A percentile compares a stretch with the other conserved stretches of the same genome.
phyloP scores from a whole-genome alignment of 2,329 filamentous ascomycete genomes.

The Leptographium procerum region DNA sequence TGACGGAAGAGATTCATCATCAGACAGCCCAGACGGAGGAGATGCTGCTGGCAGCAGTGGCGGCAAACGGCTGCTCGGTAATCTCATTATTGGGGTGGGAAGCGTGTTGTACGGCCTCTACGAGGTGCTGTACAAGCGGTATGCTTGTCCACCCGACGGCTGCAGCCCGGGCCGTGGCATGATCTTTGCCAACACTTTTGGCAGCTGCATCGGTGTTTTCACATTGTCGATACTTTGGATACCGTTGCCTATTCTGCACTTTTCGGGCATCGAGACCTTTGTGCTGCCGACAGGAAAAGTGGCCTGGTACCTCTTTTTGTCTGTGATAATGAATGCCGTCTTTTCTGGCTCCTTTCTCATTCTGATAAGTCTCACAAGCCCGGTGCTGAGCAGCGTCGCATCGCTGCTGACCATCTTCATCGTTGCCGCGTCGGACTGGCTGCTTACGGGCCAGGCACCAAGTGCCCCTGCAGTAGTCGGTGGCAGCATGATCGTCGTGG shows the following conservation, averaged over 20 bases:
- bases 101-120: conserved; percentile 93
- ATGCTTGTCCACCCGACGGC: conserved; percentile 86
- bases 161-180: conserved; percentile 77
- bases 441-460: conserved; percentile 67
- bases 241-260: conserved; percentile 74
- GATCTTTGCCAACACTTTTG: conserved; percentile 90
- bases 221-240: conserved; percentile 86
- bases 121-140: conserved; percentile 90
- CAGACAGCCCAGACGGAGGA: conserved; percentile 8
- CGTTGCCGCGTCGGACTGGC: conserved; percentile 83
- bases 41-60: conserved; percentile 20
- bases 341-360: conserved; percentile 92
- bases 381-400: conserved; percentile 84
- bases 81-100: conserved; percentile 82
- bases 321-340: conserved; percentile 74
- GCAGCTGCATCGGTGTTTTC: conserved; percentile 74
- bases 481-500: conserved; percentile 76
- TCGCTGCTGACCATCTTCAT: conserved; percentile 94
- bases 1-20: conserved; percentile 42
- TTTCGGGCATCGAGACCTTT: conserved; percentile 69
- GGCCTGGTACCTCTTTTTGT: conserved; percentile 68
- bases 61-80: conserved; percentile 65
- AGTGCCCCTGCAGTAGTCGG: conserved; percentile 66
- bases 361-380: conserved; percentile 83
- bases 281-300: conserved; percentile 68